A percentile compares a stretch with the other conserved stretches of the same genome.
Evolutionary conservation across 768 basidiomycete species (phyloP).

Genomic region (Leccinum boreale): DNA sequence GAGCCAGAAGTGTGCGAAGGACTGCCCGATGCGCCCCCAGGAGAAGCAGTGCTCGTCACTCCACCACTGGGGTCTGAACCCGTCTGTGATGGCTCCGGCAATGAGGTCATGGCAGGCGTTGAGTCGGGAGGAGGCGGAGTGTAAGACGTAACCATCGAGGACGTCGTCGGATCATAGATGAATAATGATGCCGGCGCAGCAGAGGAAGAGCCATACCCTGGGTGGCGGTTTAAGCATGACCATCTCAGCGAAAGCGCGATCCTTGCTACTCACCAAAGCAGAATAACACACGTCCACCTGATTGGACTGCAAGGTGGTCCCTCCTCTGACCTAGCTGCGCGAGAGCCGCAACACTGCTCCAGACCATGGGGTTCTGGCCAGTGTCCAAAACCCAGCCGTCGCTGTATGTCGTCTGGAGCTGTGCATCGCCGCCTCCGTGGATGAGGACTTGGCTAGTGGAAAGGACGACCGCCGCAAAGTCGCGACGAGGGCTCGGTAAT

Average conservation of each 20-base stretch:
- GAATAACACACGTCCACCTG: constrained; percentile 64
- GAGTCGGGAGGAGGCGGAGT: constrained; percentile 34
- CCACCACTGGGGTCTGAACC: constrained; percentile 12
- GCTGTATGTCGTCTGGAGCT: constrained; percentile 47
- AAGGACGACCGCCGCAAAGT: constrained; percentile 54
- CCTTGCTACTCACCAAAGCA: constrained; percentile 60
- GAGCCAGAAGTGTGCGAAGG: constrained; percentile 15
- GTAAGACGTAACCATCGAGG: constrained; percentile 41
- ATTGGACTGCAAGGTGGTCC: constrained; percentile 70
- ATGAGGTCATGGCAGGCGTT: constrained; percentile 31
- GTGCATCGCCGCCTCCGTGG: constrained; percentile 72
- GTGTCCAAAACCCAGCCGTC: constrained; percentile 76
- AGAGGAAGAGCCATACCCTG: constrained; percentile 32
- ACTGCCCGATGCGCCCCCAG: constrained; percentile 7
- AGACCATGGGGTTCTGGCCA: constrained; percentile 51
- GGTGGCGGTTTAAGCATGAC: constrained; percentile 14
- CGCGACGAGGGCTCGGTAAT: constrained; percentile 57
- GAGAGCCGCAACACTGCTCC: constrained; percentile 51
- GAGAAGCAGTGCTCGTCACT: constrained; percentile 5
- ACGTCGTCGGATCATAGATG: constrained; percentile 44
- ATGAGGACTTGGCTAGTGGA: constrained; percentile 59
- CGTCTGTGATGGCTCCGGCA: constrained; percentile 35
- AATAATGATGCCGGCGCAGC: constrained; percentile 50
- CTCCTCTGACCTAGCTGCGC: constrained; percentile 58
- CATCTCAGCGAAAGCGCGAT: background rate